Evolutionary conservation across 129 eudicot genomes (phyloP).

Genomic region (Flaveria robusta): DNA sequence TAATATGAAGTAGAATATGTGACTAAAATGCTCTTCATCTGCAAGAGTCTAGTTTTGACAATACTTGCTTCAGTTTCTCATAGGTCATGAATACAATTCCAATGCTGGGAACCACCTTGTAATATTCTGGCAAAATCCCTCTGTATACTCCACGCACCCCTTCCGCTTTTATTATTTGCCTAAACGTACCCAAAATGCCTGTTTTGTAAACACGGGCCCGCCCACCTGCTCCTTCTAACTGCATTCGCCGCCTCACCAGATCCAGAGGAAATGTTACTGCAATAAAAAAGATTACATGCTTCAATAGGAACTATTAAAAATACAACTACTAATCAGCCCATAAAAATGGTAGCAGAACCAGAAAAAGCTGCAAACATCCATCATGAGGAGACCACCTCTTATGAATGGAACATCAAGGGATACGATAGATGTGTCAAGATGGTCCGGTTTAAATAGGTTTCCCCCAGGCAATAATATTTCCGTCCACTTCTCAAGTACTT

Average conservation of each 20-base stretch:
- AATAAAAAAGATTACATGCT: slow-evolving; percentile 16
- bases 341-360: not conserved
- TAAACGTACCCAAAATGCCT: slow-evolving; percentile 74
- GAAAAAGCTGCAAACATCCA: no score
- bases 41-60: slow-evolving; percentile 53
- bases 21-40: slow-evolving; percentile 19
- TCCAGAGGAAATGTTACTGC: slow-evolving; percentile 89
- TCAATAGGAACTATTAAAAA: not conserved
- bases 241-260: slow-evolving; percentile 97
- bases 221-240: slow-evolving; percentile 96
- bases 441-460: no score
- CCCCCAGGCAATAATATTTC: no score
- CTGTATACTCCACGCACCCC: slow-evolving; percentile 89
- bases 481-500: no score
- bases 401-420: no score
- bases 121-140: slow-evolving; percentile 94
- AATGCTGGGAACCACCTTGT: slow-evolving; percentile 97
- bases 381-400: no score
- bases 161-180: slow-evolving; percentile 66
- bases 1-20: slow-evolving; percentile 4
- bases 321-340: not conserved
- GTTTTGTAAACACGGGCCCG: slow-evolving; percentile 74
- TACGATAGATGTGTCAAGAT: not conserved
- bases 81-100: slow-evolving; percentile 94
- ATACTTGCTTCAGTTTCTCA: slow-evolving; percentile 77